Base-by-base conservation (phyloP, 306 rosid genomes). In the Corylus americana region DNA sequence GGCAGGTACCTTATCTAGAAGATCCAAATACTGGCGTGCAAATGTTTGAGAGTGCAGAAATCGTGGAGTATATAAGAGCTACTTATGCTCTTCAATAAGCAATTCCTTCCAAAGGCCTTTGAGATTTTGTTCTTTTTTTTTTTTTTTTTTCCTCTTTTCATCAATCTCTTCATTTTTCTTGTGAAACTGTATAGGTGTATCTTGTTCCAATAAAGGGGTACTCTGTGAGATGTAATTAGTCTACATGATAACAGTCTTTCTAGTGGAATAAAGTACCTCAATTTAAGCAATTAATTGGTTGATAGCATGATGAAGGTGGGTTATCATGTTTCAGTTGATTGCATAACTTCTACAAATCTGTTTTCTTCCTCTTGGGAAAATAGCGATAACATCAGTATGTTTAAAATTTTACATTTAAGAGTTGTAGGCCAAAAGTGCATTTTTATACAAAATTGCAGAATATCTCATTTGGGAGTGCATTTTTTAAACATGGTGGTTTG, bases 41-140 rank as follows among this genome's bases (percentile, higher is more conserved):
- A 76, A 96, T 93, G 99, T 96, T 88, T 75, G 99, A 96, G 82
- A 96, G 99, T 86, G 98, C 98, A 44, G 99, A 96, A 54, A 93
- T 96, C 74, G 74, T 87, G 39, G 98, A 96, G 66, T 96, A 96
- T 85, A 82, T 96, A 51, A 85, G 55, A 86, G 91, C 96, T 76
- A 96, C 96, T 12, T 96, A 96, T 71, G 94, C 97, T 76, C 92
- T 88, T 78, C 71, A 80, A 55, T 83, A 71, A 83, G 78, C 51
- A 79, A 68, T 31, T 31, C 66, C 58, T 37, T 45, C 63, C 3
- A 54, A 77, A 74, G 76, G 53, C 66, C 76, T 55, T 53, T 5
- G 49, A 77, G 82, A 73, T 78, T 42, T 54, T 37, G 55, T 3
- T 68, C 8, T 48, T 70, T 74, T 68, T 2, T 76, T 29, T 2